Conservation (phyloP, 75 land plant genomes). For the Cunninghamia lanceolata region DNA sequence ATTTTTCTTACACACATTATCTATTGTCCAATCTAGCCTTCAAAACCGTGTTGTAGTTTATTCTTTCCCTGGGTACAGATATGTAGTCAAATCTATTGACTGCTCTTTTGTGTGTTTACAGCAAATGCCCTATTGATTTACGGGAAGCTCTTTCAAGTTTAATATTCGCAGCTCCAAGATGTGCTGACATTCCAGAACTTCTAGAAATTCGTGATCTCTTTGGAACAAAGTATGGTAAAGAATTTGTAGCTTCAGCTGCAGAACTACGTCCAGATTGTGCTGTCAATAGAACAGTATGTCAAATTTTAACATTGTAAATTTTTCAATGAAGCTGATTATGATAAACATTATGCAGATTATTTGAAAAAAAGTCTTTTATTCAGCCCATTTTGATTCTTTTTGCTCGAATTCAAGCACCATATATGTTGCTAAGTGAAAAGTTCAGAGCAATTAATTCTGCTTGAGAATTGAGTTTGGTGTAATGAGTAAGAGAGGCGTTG, state of each 20-base stretch:
- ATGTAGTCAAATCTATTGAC: not conserved
- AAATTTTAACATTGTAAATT: not conserved
- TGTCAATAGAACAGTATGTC: conserved; percentile 73
- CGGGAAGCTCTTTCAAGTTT: conserved; percentile 92
- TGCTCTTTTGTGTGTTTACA: conserved; percentile 10
- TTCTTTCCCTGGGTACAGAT: not conserved
- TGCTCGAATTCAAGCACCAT: not conserved
- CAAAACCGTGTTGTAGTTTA: not conserved
- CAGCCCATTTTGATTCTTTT: not conserved
- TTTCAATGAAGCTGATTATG: not conserved
- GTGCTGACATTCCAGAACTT: conserved; percentile 84
- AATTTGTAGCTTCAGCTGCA: conserved; percentile 74
- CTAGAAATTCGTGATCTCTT: conserved; percentile 65
- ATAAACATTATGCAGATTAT: not conserved
- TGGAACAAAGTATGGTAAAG: conserved; percentile 88
- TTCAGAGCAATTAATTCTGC: not conserved
- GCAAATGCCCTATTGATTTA: conserved; percentile 87
- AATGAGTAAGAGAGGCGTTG: not conserved
- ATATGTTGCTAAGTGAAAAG: not conserved
- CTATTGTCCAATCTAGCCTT: not conserved
- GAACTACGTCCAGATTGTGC: conserved; percentile 93
- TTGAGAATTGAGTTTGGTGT: not conserved
- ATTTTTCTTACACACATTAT: not conserved
- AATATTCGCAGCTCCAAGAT: conserved; percentile 91
- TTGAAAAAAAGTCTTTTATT: not conserved